phyloP scores from a whole-genome alignment of 768 basidiomycete species.

The Imleria badia region DNA sequence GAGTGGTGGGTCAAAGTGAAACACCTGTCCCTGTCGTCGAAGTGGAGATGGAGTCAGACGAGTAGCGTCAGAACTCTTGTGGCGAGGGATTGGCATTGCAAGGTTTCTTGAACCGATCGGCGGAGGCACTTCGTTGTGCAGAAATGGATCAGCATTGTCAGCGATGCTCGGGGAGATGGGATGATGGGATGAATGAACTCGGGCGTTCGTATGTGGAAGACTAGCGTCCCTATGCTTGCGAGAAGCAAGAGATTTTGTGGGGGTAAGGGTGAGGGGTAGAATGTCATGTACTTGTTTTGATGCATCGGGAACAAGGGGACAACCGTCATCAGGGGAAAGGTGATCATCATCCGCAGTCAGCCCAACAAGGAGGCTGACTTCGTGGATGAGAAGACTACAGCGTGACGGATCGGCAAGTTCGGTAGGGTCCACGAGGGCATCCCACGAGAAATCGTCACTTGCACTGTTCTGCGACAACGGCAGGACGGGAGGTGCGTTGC shows the following conservation, averaged over 20 bases:
- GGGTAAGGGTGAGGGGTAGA: constrained; percentile 18
- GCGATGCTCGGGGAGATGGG: background rate
- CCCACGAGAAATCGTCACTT: constrained; percentile 17
- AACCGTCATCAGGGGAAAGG: background rate
- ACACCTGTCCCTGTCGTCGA: constrained; percentile 30
- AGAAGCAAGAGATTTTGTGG: constrained; percentile 19
- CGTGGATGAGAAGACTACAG: constrained; percentile 31
- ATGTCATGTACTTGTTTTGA: constrained; percentile 9
- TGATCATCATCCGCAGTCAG: constrained; percentile 22
- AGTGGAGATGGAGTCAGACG: constrained; percentile 8
- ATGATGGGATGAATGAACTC: background rate
- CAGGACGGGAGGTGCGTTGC: background rate
- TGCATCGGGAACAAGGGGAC: background rate
- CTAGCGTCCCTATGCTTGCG: constrained; percentile 6
- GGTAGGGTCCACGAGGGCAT: constrained; percentile 1
- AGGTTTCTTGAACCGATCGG: background rate
- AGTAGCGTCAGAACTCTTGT: background rate
- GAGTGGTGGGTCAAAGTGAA: constrained; percentile 12
- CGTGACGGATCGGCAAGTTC: constrained; percentile 13
- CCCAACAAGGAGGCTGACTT: constrained; percentile 34
- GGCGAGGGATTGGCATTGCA: constrained; percentile 8
- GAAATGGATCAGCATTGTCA: background rate
- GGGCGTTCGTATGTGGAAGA: background rate
- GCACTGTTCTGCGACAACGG: background rate
- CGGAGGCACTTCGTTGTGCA: background rate